Evolutionary conservation across 768 basidiomycete genomes (phyloP).

Genomic region (Clitopilus passeckerianus): DNA sequence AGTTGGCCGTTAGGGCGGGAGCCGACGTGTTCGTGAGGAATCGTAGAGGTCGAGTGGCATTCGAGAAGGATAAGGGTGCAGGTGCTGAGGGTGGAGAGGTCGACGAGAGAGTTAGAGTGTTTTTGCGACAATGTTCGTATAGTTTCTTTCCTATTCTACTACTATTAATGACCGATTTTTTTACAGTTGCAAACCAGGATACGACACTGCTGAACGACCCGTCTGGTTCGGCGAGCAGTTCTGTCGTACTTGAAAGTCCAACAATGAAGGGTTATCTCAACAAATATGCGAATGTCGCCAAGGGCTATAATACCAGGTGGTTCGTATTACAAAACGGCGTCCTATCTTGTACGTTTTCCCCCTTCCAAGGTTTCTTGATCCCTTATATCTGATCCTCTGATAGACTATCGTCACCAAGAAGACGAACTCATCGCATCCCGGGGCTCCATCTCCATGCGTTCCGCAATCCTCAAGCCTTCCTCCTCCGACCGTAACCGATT

Average conservation of each 20-base stretch:
- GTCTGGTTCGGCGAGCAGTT: slow-evolving; percentile 10
- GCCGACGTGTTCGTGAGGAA: slow-evolving; percentile 89
- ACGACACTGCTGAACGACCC: slow-evolving; percentile 55
- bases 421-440: slow-evolving; percentile 84
- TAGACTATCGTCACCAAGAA: slow-evolving; percentile 84
- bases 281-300: slow-evolving; percentile 91
- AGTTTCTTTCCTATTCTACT: background rate
- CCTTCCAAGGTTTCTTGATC: background rate
- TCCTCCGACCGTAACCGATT: slow-evolving; percentile 66
- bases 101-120: slow-evolving; percentile 78
- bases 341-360: slow-evolving; percentile 56
- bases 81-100: slow-evolving; percentile 54
- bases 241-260: slow-evolving; percentile 39
- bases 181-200: slow-evolving; percentile 74
- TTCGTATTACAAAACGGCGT: slow-evolving; percentile 86
- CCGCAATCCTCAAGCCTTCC: slow-evolving; percentile 57
- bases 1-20: slow-evolving; percentile 80
- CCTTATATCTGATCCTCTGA: slow-evolving; percentile 8
- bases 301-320: slow-evolving; percentile 87
- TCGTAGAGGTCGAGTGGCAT: slow-evolving; percentile 61
- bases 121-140: slow-evolving; percentile 75
- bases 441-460: slow-evolving; percentile 86
- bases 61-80: slow-evolving; percentile 10
- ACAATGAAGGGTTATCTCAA: slow-evolving; percentile 74
- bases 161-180: background rate